Evolutionary conservation across 2,329 filamentous ascomycete species (phyloP), one percentile per base, ranked within the genome.

Genomic region (Thermoascus crustaceus): DNA sequence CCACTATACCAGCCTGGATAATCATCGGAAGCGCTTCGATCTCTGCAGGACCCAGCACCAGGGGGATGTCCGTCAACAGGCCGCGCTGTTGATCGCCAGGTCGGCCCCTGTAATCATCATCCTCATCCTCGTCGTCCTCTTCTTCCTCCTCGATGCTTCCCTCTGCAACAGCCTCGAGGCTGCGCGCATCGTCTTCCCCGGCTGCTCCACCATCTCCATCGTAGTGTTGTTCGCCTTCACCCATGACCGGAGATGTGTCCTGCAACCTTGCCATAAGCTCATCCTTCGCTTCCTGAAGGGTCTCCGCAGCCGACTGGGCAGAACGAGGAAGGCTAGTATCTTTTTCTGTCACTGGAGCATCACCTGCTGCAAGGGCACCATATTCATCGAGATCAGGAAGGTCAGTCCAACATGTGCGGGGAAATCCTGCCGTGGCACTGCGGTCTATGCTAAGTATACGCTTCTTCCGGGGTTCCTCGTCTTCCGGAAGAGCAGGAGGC

Each of bases 1-100:
- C 85, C 14, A 94, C 78, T 35, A 96, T 93, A 43, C 88, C 93
- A 9, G 85, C 88, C 67, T 95, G 94, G 50, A 96, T 82, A 40
- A 95, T 93, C 88, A 95, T 94, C 37, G 94, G 89, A 35, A 96
- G 67, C 4, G 91, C 88, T 60, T 96, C 89, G 35, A 95, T 95
- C 61, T 96, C 89, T 37, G 87, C 88, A 0, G 89, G 89, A 27
- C 93, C 88, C 19, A 96, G 71, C 23, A 95, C 94, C 46, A 96
- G 83, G 19, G 89, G 89, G 8, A 96, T 86, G 57, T 96, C 89
- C 0, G 89, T 95, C 37, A 96, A 67, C 9, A 96, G 67, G 8
- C 89, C 89, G 11, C 85, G 82, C 53, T 72, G 66, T 41, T 72
- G 66, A 43, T 72, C 68, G 7, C 68, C 64, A 13, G 67, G 63